Evolutionary conservation across 2,329 filamentous ascomycete genomes (phyloP).

Genomic region (Ilyonectria mors-panacis): DNA sequence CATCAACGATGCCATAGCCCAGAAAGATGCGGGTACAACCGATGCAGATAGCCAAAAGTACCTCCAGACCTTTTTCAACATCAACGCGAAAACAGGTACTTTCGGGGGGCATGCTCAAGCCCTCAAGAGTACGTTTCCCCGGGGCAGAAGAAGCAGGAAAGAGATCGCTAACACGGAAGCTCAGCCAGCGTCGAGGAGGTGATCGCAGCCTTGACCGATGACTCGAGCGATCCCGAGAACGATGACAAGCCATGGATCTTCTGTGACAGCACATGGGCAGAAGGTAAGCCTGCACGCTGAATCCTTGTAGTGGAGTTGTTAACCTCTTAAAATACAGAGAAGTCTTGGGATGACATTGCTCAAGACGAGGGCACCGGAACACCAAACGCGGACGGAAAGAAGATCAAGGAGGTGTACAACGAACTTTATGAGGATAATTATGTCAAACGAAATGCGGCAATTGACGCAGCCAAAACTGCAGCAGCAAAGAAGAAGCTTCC

Average conservation of each 20-base stretch:
- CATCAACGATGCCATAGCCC: not conserved
- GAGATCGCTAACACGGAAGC: not conserved
- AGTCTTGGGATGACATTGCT: not conserved
- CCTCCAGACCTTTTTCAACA: slow-evolving; percentile 2
- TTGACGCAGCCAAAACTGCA: not conserved
- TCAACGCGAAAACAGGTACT: not conserved
- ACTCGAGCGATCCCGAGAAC: not conserved
- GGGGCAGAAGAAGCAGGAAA: too few species aligned
- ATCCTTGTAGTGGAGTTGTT: not conserved
- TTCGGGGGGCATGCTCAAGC: too few species aligned
- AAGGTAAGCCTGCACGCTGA: not conserved
- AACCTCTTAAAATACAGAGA: not conserved
- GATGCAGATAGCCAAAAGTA: slow-evolving; percentile 1
- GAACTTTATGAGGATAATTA: not conserved
- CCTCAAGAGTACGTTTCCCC: too few species aligned
- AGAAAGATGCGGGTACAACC: not conserved
- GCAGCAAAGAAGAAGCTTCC: not conserved
- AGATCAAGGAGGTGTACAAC: not conserved
- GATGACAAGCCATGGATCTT: not conserved
- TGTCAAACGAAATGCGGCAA: not conserved
- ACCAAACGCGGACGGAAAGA: not conserved
- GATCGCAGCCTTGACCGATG: not conserved
- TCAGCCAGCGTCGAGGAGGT: not conserved
- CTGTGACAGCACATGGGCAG: not conserved
- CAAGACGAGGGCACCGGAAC: not conserved